Evolutionary conservation across 805 yeast species (phyloP).

Genomic region (Cyberlindnera americana): DNA sequence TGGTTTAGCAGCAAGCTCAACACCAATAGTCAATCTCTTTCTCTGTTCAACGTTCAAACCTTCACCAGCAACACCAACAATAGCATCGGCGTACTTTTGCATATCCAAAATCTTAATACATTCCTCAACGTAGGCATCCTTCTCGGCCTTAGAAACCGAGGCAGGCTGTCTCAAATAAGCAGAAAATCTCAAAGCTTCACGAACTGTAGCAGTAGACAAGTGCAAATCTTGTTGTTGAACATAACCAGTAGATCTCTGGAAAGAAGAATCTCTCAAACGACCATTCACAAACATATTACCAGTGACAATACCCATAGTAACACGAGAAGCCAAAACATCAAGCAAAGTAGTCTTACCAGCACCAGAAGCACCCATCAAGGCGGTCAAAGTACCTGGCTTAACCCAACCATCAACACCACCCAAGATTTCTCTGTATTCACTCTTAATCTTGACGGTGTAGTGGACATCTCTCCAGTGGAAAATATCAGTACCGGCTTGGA

Average conservation of each 20-base stretch:
- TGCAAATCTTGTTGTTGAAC: constrained; percentile 79
- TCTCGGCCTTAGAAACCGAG: constrained; percentile 48
- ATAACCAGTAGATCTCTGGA: constrained; percentile 53
- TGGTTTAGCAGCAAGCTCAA: constrained; percentile 65
- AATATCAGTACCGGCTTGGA: constrained; percentile 42
- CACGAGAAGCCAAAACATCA: constrained; percentile 68
- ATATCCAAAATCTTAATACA: constrained; percentile 61
- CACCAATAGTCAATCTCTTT: constrained; percentile 65
- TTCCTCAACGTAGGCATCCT: constrained; percentile 62
- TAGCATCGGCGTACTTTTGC: constrained; percentile 63
- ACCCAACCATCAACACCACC: constrained; percentile 77
- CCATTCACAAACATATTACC: constrained; percentile 70
- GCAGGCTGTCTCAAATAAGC: constrained; percentile 67
- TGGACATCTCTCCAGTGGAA: constrained; percentile 79
- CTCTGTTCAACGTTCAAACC: constrained; percentile 64
- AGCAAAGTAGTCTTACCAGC: constrained; percentile 78
- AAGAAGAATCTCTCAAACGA: constrained; percentile 52
- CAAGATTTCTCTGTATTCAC: constrained; percentile 57
- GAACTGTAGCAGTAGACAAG: constrained; percentile 59
- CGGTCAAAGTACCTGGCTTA: constrained; percentile 78
- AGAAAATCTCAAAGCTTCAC: constrained; percentile 66
- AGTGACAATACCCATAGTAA: constrained; percentile 66
- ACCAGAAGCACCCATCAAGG: constrained; percentile 75
- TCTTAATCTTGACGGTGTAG: constrained; percentile 63
- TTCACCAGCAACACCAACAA: constrained; percentile 72